Evolutionary conservation across 2,329 filamentous ascomycete genomes (phyloP).

Genomic region (Didymella arachidicola): DNA sequence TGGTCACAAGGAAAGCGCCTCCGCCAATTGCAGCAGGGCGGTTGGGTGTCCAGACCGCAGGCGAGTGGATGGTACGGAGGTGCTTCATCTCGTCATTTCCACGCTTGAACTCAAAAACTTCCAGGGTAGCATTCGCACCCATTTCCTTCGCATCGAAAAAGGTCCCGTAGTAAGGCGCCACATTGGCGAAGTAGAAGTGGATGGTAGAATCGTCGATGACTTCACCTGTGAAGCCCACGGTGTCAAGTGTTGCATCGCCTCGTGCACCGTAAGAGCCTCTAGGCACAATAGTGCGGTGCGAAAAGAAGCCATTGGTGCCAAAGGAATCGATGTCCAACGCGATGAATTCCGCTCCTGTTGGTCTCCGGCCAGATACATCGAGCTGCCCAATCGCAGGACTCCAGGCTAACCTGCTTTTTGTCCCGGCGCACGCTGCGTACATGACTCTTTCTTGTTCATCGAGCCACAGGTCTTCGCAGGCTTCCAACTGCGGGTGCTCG

Average conservation of each 20-base stretch:
- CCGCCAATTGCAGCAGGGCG: slow-evolving; percentile 33
- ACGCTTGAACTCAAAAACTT: slow-evolving; percentile 36
- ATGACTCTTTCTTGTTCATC: slow-evolving; percentile 35
- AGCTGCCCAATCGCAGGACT: slow-evolving; percentile 32
- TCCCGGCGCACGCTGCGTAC: slow-evolving; percentile 44
- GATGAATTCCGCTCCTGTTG: slow-evolving; percentile 36
- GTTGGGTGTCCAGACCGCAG: slow-evolving; percentile 34
- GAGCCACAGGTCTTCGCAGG: slow-evolving; percentile 45
- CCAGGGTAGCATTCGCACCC: slow-evolving; percentile 39
- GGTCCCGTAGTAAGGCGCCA: slow-evolving; percentile 35
- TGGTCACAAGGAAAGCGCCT: slow-evolving; percentile 35
- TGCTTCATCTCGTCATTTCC: slow-evolving; percentile 36
- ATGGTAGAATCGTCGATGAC: slow-evolving; percentile 34
- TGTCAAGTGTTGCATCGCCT: slow-evolving; percentile 33
- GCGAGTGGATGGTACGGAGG: slow-evolving; percentile 31
- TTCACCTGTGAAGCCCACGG: slow-evolving; percentile 41
- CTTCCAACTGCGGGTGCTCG: slow-evolving; percentile 35
- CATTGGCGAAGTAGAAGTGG: slow-evolving; percentile 41
- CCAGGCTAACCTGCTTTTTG: slow-evolving; percentile 32
- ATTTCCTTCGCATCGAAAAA: slow-evolving; percentile 31
- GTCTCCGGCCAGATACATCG: slow-evolving; percentile 34
- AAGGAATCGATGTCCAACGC: slow-evolving; percentile 41
- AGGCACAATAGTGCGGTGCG: slow-evolving; percentile 32
- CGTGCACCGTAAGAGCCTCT: slow-evolving; percentile 34
- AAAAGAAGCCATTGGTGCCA: slow-evolving; percentile 35